Evolutionary conservation across 2,329 filamentous ascomycete genomes (phyloP), one percentile per base, ranked within the genome.

Genomic region (Aurifilum marmelostoma): DNA sequence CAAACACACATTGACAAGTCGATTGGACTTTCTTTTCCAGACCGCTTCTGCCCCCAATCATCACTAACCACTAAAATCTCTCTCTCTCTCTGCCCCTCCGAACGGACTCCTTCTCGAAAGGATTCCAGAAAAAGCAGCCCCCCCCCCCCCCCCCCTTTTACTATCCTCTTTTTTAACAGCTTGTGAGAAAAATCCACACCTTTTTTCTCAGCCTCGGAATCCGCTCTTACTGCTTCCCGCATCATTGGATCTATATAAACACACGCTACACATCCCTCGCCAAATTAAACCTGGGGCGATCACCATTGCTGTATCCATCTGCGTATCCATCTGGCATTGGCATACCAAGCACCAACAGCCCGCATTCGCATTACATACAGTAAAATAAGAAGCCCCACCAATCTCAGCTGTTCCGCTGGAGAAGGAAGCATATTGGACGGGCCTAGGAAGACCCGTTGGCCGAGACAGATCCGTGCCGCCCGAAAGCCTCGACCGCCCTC

Each of bases 201-300:
- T 8, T 21, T 24, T 1, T 58, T 58, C 29, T 58, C 54, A 34
- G 56, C 56, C 56, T 37, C 18, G 18, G 37, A 21, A n/a, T 21
- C 43, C 43, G 43, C 43, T 47, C 43, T 47, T 47, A 16, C 56
- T 4, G 56, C 56, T 37, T 32, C 56, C 56, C 32, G 29, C 56
- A 34, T 34, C 52, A 12, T 59, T 14, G 56, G 18, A 9, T 32
- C n/a, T 21, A 2, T 56, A 27, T 18, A 56, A 29, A 56, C 52
- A 16, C 14, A 59, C 32, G 32, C 29, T 21, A 14, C 29, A 59
- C 56, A 59, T n/a, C 56, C 32, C 56, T 59, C 56, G 56, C 56
- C 32, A 59, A 37, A 59, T 59, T 59, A 59, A 16, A 37, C 56
- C 18, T 37, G 29, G 56, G 56, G 16, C 56, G 56, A 37, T 59